phyloP scores from a whole-genome alignment of 768 basidiomycete genomes.

The Trametopsis cervina region DNA sequence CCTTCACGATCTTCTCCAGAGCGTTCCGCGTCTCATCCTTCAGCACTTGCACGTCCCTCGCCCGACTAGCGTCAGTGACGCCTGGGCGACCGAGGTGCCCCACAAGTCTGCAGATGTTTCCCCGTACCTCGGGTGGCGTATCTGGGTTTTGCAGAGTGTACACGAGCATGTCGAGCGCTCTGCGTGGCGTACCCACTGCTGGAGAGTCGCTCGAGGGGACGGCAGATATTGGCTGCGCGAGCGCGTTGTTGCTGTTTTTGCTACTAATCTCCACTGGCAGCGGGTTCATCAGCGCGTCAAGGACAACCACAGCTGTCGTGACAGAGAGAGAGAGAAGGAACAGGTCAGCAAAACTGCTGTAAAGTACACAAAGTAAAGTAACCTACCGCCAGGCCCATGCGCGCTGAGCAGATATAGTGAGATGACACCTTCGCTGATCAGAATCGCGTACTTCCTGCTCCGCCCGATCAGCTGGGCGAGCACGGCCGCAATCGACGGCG shows the following conservation, averaged over 20 bases:
- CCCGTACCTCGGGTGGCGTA: conserved; percentile 68
- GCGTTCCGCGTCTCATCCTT: conserved; percentile 45
- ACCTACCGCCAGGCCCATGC: conserved; percentile 56
- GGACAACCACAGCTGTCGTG: conserved; percentile 49
- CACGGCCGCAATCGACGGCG: conserved; percentile 47
- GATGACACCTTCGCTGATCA: conserved; percentile 86
- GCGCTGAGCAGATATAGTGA: conserved; percentile 74
- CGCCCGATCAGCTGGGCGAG: conserved; percentile 68
- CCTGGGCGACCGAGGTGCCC: conserved; percentile 53
- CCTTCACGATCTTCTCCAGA: conserved; percentile 38
- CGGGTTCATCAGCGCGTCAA: conserved; percentile 50
- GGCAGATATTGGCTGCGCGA: conserved; percentile 20
- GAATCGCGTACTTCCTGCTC: conserved; percentile 73
- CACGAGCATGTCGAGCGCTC: conserved; percentile 63
- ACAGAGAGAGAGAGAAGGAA: background rate
- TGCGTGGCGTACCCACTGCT: conserved; percentile 39
- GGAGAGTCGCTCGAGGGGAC: conserved; percentile 36
- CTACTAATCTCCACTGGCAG: conserved; percentile 34
- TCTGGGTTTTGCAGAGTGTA: conserved; percentile 47
- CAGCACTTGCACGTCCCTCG: conserved; percentile 33
- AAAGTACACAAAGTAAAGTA: conserved; percentile 4
- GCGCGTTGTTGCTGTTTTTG: background rate
- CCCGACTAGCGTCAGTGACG: conserved; percentile 34
- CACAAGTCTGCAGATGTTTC: conserved; percentile 70
- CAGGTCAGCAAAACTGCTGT: background rate